Percentiles rank a stretch among this genome's conserved stretches.
These are phyloP conservation scores for Musa beccarii DNA, from an alignment of 176 grass and related monocot genomes.

Conservation along the genomic window DNA sequence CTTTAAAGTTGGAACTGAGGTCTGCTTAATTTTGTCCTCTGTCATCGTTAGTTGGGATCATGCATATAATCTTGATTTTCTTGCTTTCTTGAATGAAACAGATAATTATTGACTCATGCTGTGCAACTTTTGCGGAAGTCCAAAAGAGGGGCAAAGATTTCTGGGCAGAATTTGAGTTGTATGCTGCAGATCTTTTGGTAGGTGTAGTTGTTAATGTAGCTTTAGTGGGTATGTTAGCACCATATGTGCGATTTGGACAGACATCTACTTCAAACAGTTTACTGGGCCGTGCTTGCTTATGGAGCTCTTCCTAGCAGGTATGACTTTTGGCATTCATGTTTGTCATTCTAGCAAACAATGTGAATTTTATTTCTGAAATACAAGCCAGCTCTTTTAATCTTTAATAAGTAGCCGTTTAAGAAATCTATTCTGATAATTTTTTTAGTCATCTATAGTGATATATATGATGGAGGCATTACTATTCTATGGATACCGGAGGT, in stretches of 20 bases:
- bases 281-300: conserved; percentile 61
- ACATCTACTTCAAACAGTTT: conserved; percentile 56
- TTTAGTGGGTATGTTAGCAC: conserved; percentile 88
- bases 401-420: too few species aligned
- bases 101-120: conserved; percentile 94
- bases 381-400: too few species aligned
- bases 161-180: conserved; percentile 94
- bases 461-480: too few species aligned
- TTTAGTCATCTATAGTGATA: too few species aligned
- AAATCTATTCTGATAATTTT: too few species aligned
- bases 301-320: conserved; percentile 90
- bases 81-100: conserved; percentile 25
- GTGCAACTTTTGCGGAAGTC: conserved; percentile 78
- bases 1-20: conserved; percentile 91
- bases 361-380: too few species aligned
- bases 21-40: conserved; percentile 1
- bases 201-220: conserved; percentile 90
- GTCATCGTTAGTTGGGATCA: background rate
- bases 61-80: conserved; percentile 2
- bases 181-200: conserved; percentile 83
- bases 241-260: conserved; percentile 68
- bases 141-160: conserved; percentile 93
- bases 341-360: too few species aligned
- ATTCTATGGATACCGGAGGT: too few species aligned
- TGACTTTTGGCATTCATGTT: background rate